Evolutionary conservation across 495 filamentous ascomycete genomes (phyloP).

Genomic region (Penicillium ochrochloron): DNA sequence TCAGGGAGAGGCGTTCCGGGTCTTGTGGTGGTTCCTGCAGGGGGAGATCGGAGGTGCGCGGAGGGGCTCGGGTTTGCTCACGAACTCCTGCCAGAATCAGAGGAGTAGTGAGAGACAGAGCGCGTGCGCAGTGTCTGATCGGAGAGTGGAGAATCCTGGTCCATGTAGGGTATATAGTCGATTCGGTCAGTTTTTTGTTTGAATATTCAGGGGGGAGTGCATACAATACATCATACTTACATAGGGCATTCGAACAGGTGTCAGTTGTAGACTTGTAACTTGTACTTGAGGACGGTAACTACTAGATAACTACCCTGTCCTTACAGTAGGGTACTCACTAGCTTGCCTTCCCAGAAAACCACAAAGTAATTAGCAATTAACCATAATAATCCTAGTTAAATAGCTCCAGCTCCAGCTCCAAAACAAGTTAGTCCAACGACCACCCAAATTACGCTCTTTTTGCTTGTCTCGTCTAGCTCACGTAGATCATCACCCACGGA

Average conservation of each 20-base stretch:
- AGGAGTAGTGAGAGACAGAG: background rate
- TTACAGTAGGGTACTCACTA: too few species aligned
- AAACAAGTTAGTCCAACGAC: background rate
- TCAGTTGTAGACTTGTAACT: too few species aligned
- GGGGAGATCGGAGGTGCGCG: constrained; percentile 10
- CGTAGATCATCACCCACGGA: background rate
- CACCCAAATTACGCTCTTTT: background rate
- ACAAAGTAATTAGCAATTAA: too few species aligned
- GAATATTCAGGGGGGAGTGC: too few species aligned
- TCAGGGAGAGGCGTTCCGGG: constrained; percentile 17
- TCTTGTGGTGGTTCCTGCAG: constrained; percentile 18
- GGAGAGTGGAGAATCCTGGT: background rate
- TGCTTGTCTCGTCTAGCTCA: constrained; percentile 3
- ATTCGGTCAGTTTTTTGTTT: too few species aligned
- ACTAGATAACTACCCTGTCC: too few species aligned
- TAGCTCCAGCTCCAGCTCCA: background rate
- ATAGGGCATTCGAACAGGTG: too few species aligned
- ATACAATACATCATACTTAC: too few species aligned
- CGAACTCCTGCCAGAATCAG: constrained; percentile 25
- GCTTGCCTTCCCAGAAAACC: too few species aligned
- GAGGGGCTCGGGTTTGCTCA: constrained; percentile 10
- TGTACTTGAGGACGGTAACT: too few species aligned
- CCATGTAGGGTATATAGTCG: background rate
- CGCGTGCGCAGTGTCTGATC: background rate
- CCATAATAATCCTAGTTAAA: too few species aligned